Evolutionary conservation across 2,329 filamentous ascomycete genomes (phyloP), one percentile per base, ranked within the genome.

Genomic region (Achaetomium macrosporum): DNA sequence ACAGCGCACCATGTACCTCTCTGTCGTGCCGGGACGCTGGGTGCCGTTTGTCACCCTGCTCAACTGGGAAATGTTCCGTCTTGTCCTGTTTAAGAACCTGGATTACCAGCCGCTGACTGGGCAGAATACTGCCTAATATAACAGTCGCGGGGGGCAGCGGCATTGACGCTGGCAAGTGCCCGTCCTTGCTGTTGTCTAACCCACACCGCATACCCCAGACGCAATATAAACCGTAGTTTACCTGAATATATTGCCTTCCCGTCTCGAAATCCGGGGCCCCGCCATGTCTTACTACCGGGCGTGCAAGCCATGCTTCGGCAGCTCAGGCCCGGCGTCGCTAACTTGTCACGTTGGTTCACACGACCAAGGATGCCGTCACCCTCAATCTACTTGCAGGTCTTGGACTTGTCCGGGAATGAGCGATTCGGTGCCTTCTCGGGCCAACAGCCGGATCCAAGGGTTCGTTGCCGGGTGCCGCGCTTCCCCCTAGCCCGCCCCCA

Each of bases 201-300:
- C 20, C 55, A 54, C 37, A 33, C 50, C 47, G 47, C 51, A 42
- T 40, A 19, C 52, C 37, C 46, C 53, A 39, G 46, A 40, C 50
- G 55, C 55, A 66, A 64, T 65, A 56, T 65, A 57, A 19, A 44
- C 29, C 17, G 29, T 53, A 59, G 56, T 64, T 44, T 64, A 62
- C 62, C 52, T 61, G 59, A 63, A 59, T 65, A 64, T 40, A 64
- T 62, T 64, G 57, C 53, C 30, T 48, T 45, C 53, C 44, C 56
- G 47, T 45, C 33, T 44, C 19, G 49, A 56, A 60, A 54, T 58
- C 60, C 47, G 63, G 61, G 61, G 59, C 61, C 61, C 61, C 63
- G 59, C 62, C 54, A 58, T 56, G 19, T 48, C 47, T 44, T 56
- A 59, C 59, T 63, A 58, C 58, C 59, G 56, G 51, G 31, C 48